Evolutionary conservation across 2,329 filamentous ascomycete genomes (phyloP).

Genomic region (Phialophora tarda): DNA sequence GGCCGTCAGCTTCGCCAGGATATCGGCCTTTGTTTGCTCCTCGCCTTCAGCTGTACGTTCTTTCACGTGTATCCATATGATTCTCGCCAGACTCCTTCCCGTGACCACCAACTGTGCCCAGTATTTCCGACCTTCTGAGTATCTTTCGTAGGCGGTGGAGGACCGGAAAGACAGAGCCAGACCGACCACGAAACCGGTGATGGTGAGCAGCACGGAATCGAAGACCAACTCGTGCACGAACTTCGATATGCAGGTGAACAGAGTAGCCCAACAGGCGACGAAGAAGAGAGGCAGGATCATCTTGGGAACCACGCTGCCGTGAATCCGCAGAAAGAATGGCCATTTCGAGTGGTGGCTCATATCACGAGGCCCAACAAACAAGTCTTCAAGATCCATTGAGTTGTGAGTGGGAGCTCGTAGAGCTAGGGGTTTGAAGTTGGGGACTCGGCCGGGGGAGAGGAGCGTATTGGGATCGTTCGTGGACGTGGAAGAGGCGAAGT

Average conservation of each 20-base stretch:
- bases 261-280: conserved; percentile 68
- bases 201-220: conserved; percentile 71
- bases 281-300: conserved; percentile 72
- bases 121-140: conserved; percentile 66
- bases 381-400: conserved; percentile 62
- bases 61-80: conserved; percentile 79
- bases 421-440: conserved; percentile 32
- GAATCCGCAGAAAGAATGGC: conserved; percentile 75
- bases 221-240: conserved; percentile 59
- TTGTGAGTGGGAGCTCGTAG: conserved; percentile 35
- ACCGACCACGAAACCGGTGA: conserved; percentile 82
- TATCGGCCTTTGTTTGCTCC: conserved; percentile 63
- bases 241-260: conserved; percentile 64
- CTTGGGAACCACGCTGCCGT: conserved; percentile 75
- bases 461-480: conserved; percentile 22
- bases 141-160: conserved; percentile 76
- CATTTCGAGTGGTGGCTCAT: conserved; percentile 76
- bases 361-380: conserved; percentile 69
- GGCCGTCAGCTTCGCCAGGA: conserved; percentile 72
- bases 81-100: conserved; percentile 65
- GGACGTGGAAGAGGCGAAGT: conserved; percentile 32
- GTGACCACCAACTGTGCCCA: conserved; percentile 65
- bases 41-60: conserved; percentile 62
- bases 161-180: conserved; percentile 77
- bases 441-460: conserved; percentile 28